Conservation (phyloP, 495 filamentous ascomycete genomes). For the Poronia punctata region DNA sequence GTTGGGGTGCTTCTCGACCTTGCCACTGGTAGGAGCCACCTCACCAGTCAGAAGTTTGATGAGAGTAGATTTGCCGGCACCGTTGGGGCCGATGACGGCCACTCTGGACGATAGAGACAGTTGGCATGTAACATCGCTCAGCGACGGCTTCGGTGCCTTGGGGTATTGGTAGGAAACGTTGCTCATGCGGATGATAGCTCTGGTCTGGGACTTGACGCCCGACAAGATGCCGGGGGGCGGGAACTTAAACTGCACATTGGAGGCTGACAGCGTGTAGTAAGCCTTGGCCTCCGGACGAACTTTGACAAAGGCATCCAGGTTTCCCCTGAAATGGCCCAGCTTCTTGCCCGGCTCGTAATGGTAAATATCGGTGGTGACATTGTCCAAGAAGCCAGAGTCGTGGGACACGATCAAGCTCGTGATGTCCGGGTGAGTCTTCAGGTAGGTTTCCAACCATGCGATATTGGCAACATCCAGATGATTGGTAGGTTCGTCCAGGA, state of each 20-base stretch:
- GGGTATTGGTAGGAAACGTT: conserved; percentile 89
- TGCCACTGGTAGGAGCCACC: conserved; percentile 75
- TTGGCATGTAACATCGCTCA: conserved; percentile 78
- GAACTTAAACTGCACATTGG: conserved; percentile 93
- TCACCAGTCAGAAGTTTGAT: conserved; percentile 99
- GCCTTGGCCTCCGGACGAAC: conserved; percentile 93
- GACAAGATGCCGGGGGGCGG: conserved; percentile 88
- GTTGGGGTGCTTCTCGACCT: conserved; percentile 97
- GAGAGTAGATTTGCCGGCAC: conserved; percentile 96
- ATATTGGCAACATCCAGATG: conserved; percentile 96
- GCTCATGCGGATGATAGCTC: conserved; percentile 91
- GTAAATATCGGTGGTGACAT: conserved; percentile 97
- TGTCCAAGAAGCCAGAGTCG: conserved; percentile 95
- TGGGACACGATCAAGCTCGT: conserved; percentile 96
- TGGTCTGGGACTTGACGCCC: conserved; percentile 90
- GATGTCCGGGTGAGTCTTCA: conserved; percentile 93
- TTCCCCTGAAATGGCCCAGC: conserved; percentile 88
- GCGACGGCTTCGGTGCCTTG: conserved; percentile 71
- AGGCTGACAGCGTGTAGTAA: conserved; percentile 94
- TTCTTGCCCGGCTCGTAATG: conserved; percentile 97
- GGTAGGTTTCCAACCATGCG: conserved; percentile 89
- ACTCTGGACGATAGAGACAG: conserved; percentile 86
- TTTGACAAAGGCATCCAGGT: conserved; percentile 87
- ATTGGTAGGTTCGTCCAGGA: conserved; percentile 98
- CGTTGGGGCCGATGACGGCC: conserved; percentile 94